A percentile compares a stretch with the other conserved stretches of the same genome.
These are phyloP conservation scores for Gastrolobium villosum DNA, from an alignment of 306 rosid genomes.

Conservation along the genomic window DNA sequence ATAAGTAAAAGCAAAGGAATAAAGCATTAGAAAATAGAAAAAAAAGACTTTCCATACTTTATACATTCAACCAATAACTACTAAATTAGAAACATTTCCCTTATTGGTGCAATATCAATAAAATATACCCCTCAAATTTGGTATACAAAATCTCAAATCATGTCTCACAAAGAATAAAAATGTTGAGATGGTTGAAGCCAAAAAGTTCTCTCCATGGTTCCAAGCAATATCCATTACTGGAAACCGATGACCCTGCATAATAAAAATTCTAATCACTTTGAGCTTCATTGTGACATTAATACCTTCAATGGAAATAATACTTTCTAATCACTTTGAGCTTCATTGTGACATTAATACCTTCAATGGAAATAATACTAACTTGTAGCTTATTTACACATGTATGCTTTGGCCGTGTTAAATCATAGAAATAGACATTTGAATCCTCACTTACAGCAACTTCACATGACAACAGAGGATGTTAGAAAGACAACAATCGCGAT, in stretches of 20 bases:
- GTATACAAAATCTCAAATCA: too few relatives aligned
- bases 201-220: slow-evolving; percentile 81
- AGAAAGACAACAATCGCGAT: slow-evolving; percentile 23
- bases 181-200: slow-evolving; percentile 89
- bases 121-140: too few relatives aligned
- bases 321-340: slow-evolving; percentile 37
- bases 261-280: slow-evolving; percentile 42
- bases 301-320: slow-evolving; percentile 16
- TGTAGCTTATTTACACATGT: slow-evolving; percentile 89
- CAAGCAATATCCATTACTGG: slow-evolving; percentile 81
- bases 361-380: slow-evolving; percentile 51
- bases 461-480: slow-evolving; percentile 46
- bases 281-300: not conserved
- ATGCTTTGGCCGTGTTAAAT: slow-evolving; percentile 79
- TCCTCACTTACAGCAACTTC: slow-evolving; percentile 88
- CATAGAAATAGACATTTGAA: slow-evolving; percentile 87
- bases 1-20: too few relatives aligned
- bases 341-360: not conserved
- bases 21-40: too few relatives aligned
- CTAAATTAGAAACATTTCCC: too few relatives aligned
- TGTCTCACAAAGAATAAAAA: too few relatives aligned
- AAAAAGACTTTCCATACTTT: too few relatives aligned
- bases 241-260: slow-evolving; percentile 81
- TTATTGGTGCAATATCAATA: too few relatives aligned
- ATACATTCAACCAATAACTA: too few relatives aligned